Evolutionary conservation across 2,329 filamentous ascomycete species (phyloP), one percentile per base, ranked within the genome.

Genomic region (Fusarium longipes): DNA sequence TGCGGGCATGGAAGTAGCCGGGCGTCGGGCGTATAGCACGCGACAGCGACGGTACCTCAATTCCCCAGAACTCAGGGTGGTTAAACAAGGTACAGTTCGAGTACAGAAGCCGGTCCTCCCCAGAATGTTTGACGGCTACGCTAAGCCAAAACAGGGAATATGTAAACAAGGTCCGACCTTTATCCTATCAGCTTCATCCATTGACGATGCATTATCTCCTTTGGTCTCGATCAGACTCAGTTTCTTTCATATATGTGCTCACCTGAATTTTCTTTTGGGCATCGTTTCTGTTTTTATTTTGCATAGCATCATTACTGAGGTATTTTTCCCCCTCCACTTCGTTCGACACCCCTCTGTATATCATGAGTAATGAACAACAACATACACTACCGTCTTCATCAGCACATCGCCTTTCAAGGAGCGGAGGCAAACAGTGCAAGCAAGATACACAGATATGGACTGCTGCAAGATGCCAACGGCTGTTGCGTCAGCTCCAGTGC

Each of bases 401-500:
- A 50, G 68, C 63, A 38, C 70, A 73, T 45, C 49, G 52, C 22
- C 50, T 67, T 10, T 35, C 50, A 14, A 43, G 30, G n/a, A 33
- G 48, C 11, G 39, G 24, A 27, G 25, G 25, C 5, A 63, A 57
- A 30, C 38, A 39, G 18, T 42, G 44, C 43, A 55, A 54, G 36
- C 54, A 68, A 40, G 61, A 70, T 30, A n/a, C 57, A 14, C 77
- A 78, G 42, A 75, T 75, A 14, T 85, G 83, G 83, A 84, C 82
- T 6, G 80, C 83, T 7, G 78, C 81, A 48, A 75, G 82, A 55
- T 85, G 83, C 42, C 79, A 82, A 45, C 77, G 82, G 4, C 70
- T 84, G 8, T 76, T 85, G 18, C 81, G 82, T 5, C 83, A 83
- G 32, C 71, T 85, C 1, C 77, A 83, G 29, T 77, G 80, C 9